A percentile compares a stretch with the other conserved stretches of the same genome.
Conservation (phyloP, 805 yeast genomes). For the Myxozyma kluyveri region DNA sequence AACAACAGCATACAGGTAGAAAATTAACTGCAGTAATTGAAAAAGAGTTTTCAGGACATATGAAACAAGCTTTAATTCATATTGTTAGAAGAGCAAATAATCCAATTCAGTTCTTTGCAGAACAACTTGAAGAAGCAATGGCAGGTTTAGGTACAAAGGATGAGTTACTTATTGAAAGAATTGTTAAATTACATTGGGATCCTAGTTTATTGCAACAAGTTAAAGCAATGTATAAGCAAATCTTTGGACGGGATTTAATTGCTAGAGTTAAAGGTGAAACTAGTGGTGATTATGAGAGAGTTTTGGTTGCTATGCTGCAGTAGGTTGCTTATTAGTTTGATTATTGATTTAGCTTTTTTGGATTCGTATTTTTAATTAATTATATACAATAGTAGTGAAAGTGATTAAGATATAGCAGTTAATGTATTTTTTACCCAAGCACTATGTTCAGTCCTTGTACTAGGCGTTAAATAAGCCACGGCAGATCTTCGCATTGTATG, state of each 20-base stretch:
- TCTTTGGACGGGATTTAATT: slow-evolving; percentile 23
- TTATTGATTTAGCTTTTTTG: neutral
- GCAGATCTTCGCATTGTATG: neutral
- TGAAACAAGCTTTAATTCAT: slow-evolving; percentile 29
- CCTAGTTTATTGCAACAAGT: slow-evolving; percentile 19
- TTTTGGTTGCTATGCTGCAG: slow-evolving; percentile 25
- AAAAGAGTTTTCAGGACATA: slow-evolving; percentile 31
- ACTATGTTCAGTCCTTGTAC: neutral
- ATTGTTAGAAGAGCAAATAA: slow-evolving; percentile 29
- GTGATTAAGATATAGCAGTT: neutral
- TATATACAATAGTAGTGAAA: neutral
- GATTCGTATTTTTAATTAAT: neutral
- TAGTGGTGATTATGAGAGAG: slow-evolving; percentile 29
- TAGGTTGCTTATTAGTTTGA: neutral
- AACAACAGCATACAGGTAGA: slow-evolving; percentile 13
- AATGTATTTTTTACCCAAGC: neutral
- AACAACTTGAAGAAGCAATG: slow-evolving; percentile 29
- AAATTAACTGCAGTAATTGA: slow-evolving; percentile 24
- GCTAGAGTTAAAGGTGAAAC: slow-evolving; percentile 29
- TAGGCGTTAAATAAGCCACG: neutral
- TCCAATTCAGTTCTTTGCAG: slow-evolving; percentile 24
- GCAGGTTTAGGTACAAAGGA: slow-evolving; percentile 33
- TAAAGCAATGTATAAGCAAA: slow-evolving; percentile 21
- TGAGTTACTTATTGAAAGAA: slow-evolving; percentile 23
- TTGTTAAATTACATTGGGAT: slow-evolving; percentile 31